Conservation (phyloP, 306 rosid genomes). For the Vigna angularis region DNA sequence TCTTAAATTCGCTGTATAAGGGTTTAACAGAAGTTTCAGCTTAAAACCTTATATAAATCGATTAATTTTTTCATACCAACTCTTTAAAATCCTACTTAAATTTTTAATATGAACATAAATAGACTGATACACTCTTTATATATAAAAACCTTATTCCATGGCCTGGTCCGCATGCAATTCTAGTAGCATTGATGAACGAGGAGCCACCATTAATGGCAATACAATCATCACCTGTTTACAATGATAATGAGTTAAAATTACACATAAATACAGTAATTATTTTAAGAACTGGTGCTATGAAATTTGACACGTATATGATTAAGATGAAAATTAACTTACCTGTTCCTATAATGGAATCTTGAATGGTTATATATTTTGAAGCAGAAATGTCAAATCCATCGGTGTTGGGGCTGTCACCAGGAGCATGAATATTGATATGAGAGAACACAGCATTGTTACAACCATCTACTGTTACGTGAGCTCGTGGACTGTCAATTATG, state of each 20-base stretch:
- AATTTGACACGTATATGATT: neutral
- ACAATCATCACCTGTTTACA: slow-evolving; percentile 57
- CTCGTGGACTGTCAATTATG: slow-evolving; percentile 31
- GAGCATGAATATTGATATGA: slow-evolving; percentile 28
- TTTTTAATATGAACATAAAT: too few relatives aligned
- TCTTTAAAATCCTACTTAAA: too few relatives aligned
- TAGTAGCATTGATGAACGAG: slow-evolving; percentile 40
- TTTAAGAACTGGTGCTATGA: neutral
- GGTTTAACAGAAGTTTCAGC: too few relatives aligned
- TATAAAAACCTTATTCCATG: slow-evolving; percentile 53
- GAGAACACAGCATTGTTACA: slow-evolving; percentile 28
- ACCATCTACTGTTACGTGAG: slow-evolving; percentile 17
- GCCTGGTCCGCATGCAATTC: slow-evolving; percentile 58
- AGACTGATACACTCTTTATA: too few relatives aligned
- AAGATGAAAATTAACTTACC: slow-evolving; percentile 39
- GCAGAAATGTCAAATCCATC: slow-evolving; percentile 46
- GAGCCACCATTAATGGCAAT: slow-evolving; percentile 44
- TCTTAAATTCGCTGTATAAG: too few relatives aligned
- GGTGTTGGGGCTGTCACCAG: slow-evolving; percentile 53
- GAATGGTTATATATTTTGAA: slow-evolving; percentile 38
- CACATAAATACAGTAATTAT: too few relatives aligned
- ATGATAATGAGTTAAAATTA: too few relatives aligned
- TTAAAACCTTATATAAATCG: too few relatives aligned
- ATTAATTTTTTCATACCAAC: too few relatives aligned
- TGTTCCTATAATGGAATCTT: slow-evolving; percentile 25